Conservation (phyloP, 2,329 filamentous ascomycete genomes). For the Grosmannia penicillata region DNA sequence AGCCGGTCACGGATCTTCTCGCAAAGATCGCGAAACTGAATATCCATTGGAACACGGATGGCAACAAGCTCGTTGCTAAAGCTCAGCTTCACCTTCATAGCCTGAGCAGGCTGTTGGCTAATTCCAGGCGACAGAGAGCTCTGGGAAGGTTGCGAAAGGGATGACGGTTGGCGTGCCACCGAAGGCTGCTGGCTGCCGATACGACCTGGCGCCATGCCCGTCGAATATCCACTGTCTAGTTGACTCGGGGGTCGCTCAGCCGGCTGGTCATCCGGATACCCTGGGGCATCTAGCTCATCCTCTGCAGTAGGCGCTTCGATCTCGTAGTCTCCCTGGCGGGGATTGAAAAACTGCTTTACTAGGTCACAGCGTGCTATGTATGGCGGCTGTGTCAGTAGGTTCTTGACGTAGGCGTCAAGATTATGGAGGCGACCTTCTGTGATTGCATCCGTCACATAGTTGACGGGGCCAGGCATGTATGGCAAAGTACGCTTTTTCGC, state of each 20-base stretch:
- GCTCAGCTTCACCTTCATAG: constrained; percentile 89
- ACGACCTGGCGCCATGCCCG: constrained; percentile 28
- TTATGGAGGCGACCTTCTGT: constrained; percentile 87
- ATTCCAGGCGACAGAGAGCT: constrained; percentile 39
- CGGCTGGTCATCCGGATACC: not conserved
- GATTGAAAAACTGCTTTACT: constrained; percentile 82
- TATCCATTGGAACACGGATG: constrained; percentile 72
- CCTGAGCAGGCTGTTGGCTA: constrained; percentile 29
- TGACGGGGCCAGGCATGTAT: constrained; percentile 96
- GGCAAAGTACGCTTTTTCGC: constrained; percentile 69
- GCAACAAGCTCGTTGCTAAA: constrained; percentile 87
- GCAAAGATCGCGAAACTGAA: constrained; percentile 61
- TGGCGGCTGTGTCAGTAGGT: constrained; percentile 64
- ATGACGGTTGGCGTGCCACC: constrained; percentile 29
- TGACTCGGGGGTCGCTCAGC: constrained; percentile 25
- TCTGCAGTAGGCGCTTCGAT: constrained; percentile 51
- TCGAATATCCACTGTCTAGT: constrained; percentile 29
- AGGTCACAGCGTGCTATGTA: constrained; percentile 76
- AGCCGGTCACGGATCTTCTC: constrained; percentile 76
- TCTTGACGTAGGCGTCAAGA: constrained; percentile 89
- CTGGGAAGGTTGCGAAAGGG: constrained; percentile 36
- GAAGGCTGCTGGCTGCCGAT: constrained; percentile 26
- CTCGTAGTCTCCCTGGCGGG: constrained; percentile 83
- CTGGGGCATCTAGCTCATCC: constrained; percentile 37
- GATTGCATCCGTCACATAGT: constrained; percentile 95